Percentiles rank a stretch among this genome's conserved stretches.
These are phyloP conservation scores for Fusarium burgessii DNA, from an alignment of 2,329 filamentous ascomycete genomes.

Conservation along the genomic window DNA sequence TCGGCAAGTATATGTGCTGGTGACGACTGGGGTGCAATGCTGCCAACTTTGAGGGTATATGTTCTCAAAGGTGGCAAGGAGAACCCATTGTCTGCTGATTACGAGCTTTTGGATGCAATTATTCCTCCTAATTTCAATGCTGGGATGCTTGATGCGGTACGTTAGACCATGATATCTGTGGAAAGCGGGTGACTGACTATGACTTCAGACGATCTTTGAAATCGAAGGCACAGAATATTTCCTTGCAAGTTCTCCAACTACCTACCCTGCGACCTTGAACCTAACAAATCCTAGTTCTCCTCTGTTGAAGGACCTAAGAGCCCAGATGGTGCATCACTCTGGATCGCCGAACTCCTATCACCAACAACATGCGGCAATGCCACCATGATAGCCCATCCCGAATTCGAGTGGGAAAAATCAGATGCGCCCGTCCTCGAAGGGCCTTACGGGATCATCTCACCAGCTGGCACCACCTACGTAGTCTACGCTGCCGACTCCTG, in stretches of 20 bases:
- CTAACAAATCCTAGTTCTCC: neutral
- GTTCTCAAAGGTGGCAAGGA: neutral
- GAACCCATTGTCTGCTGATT: neutral
- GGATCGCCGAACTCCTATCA: neutral
- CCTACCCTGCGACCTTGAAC: neutral
- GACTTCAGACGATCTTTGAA: neutral
- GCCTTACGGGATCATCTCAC: neutral
- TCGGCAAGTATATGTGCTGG: neutral
- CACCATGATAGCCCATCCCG: neutral
- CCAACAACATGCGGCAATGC: neutral
- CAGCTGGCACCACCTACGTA: neutral
- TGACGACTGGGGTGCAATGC: neutral
- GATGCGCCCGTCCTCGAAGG: neutral
- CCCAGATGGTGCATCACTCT: neutral
- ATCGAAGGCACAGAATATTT: neutral
- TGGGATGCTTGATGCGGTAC: neutral
- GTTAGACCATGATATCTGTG: neutral
- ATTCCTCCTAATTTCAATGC: neutral
- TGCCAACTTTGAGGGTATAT: neutral
- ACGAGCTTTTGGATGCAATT: conserved; percentile 1
- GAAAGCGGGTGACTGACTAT: accelerated
- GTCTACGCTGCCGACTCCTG: neutral
- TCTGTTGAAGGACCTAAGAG: neutral
- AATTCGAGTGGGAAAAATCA: neutral
- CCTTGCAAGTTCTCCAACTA: neutral